phyloP scores from a whole-genome alignment of 1,139 yeast species.

The Pneumocystis oryctolagi region DNA sequence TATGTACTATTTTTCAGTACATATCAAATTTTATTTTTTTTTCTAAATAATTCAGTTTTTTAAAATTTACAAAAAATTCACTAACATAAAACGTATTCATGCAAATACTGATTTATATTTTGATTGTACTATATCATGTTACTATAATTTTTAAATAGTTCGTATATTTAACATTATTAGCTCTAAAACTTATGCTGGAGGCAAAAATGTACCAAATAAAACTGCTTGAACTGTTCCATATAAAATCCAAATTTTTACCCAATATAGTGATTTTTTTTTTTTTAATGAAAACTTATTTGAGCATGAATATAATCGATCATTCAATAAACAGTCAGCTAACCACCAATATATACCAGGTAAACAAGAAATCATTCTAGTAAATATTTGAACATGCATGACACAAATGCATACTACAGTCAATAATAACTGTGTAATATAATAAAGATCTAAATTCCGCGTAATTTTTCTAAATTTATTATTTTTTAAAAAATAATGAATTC shows the following conservation, averaged over 20 bases:
- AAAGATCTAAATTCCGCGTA: neutral
- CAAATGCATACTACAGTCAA: slow-evolving; percentile 6
- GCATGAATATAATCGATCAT: neutral
- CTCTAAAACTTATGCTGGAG: slow-evolving; percentile 3
- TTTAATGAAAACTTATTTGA: neutral
- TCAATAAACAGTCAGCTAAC: slow-evolving; percentile 1
- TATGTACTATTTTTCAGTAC: neutral
- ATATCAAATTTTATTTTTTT: neutral
- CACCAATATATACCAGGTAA: slow-evolving; percentile 5
- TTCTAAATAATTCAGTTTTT: neutral
- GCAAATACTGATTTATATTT: neutral
- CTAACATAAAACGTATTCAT: neutral
- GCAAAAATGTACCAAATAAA: slow-evolving; percentile 6
- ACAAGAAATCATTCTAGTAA: slow-evolving; percentile 1
- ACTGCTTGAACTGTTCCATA: slow-evolving; percentile 6
- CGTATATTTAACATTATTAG: neutral
- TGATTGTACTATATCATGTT: neutral
- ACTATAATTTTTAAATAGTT: neutral
- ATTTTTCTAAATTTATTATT: neutral
- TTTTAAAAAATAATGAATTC: neutral
- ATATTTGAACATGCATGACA: slow-evolving; percentile 8
- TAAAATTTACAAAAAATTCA: neutral
- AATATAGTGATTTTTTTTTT: neutral
- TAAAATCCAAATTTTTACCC: neutral
- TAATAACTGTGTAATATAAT: neutral